Evolutionary conservation across 1,284 basidiomycete genomes (phyloP), one percentile per base, ranked within the genome.

Genomic region (Marasmius oreades): DNA sequence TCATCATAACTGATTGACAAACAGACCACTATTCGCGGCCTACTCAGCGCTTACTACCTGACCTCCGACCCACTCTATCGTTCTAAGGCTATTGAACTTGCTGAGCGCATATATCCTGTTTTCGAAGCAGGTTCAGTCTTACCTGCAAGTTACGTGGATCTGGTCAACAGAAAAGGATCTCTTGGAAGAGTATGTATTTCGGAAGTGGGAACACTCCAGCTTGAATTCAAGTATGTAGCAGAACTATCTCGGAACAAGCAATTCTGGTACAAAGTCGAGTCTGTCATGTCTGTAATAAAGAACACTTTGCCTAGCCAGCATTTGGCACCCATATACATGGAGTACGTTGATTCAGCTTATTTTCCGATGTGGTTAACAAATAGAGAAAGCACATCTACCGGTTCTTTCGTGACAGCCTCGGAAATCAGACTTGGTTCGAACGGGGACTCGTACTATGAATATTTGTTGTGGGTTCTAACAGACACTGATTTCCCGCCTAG

Each of bases 361-460:
- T 34, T 18, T n/a, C 2, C 11, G 23, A 31, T 28, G 55, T 54
- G 16, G 23, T 16, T 34, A 90, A 12, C 33, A 42, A 16, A 14
- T 26, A 16, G 3, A 12, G 24, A 1, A 36, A 59, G 88, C 39
- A 77, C 84, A 0, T 67, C 82, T 23, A 82, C 77, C 28, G 92
- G 92, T 0, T 75, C 79, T 45, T 94, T 93, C 64, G 78, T 84
- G 54, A 70, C 82, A 3, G n/a, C 1, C 4, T 88, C 87, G 7
- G 87, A 91, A 47, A 90, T 96, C 61, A 84, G 93, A 0, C 77
- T 96, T 2, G 94, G 94, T 0, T 93, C 90, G 2, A 78, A 93
- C 18, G 92, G 89, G 12, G 93, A 96, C 71, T 93, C 90, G 3
- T 96, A 89, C 73, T 96, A 95, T 68, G 93, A 95, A 70, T 93